Evolutionary conservation across 2,329 filamentous ascomycete genomes (phyloP), one percentile per base, ranked within the genome.

Genomic region (Xylaria sp.): DNA sequence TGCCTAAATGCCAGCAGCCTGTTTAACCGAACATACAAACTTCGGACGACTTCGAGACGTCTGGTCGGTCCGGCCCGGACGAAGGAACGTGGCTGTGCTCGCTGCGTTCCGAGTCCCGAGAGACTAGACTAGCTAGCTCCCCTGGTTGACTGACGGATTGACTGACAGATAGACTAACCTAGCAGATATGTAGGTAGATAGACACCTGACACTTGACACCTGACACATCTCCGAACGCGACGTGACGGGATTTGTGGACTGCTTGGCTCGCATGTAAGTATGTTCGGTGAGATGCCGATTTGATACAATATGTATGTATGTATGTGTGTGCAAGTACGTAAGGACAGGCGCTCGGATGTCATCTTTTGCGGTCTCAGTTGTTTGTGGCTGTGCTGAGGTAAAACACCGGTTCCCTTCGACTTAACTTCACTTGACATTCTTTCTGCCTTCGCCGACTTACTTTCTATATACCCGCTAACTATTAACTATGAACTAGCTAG

Each of bases 11-110:
- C 32, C 32, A 35, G 32, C 32, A 35, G 32, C 32, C 32, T 35
- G 32, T 35, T 35, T 35, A 35, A 35, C 32, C 32, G 32, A 10
- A n/a, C 16, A n/a, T 5, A 4, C 5, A 5, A 13, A 37, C 60
- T 32, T 62, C 64, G 64, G 58, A 66, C 58, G 47, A 60, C 16
- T 25, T 10, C 29, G 63, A 65, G 57, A 65, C 63, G 57, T 48
- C 35, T 48, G 51, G 6, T 23, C 29, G n/a, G n/a, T n/a, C n/a
- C n/a, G n/a, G n/a, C n/a, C n/a, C n/a, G n/a, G n/a, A n/a, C 40
- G 48, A 51, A 60, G 16, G 44, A 53, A 40, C 53, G 64, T 51
- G 59, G 65, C 58, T 57, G 42, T 61, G 57, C 58, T 42, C n/a
- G 8, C 53, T 18, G n/a, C 47, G 42, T 54, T 40, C 65, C 60